A percentile compares a stretch with the other conserved stretches of the same genome.
These are phyloP conservation scores for Trichoderma afroharzianum DNA, from an alignment of 2,329 filamentous ascomycete species.

Conservation along the genomic window DNA sequence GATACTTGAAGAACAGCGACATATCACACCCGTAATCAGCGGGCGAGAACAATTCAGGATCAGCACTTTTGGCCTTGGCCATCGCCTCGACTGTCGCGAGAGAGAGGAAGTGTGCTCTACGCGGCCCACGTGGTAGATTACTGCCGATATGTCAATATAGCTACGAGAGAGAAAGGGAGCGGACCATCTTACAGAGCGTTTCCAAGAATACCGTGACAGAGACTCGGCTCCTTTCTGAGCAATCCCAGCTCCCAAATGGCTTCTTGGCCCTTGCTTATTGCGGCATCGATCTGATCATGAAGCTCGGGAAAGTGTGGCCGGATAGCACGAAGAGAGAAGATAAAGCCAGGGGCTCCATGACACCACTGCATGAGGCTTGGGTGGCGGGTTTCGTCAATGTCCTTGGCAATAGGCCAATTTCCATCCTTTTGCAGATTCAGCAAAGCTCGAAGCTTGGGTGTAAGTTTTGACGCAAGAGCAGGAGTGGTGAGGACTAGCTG, in stretches of 20 bases:
- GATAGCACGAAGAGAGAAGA: constrained; percentile 56
- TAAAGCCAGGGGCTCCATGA: constrained; percentile 62
- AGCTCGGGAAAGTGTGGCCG: constrained; percentile 53
- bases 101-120: constrained; percentile 53
- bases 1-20: constrained; percentile 34
- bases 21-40: constrained; percentile 35
- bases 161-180: too few relatives aligned
- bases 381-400: constrained; percentile 35
- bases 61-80: constrained; percentile 37
- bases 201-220: constrained; percentile 64
- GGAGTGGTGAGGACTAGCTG: constrained; percentile 61
- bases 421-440: constrained; percentile 60
- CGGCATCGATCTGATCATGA: constrained; percentile 48
- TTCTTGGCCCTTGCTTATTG: constrained; percentile 48
- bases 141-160: constrained; percentile 19
- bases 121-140: constrained; percentile 31
- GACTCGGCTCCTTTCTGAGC: constrained; percentile 60
- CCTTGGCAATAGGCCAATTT: constrained; percentile 51
- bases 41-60: constrained; percentile 34
- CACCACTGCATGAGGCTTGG: constrained; percentile 55
- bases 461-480: constrained; percentile 50
- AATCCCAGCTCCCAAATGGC: constrained; percentile 56
- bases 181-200: constrained; percentile 53
- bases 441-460: constrained; percentile 50
- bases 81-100: constrained; percentile 56